phyloP scores from a whole-genome alignment of 129 eudicot species.

The Tagetes patula region DNA sequence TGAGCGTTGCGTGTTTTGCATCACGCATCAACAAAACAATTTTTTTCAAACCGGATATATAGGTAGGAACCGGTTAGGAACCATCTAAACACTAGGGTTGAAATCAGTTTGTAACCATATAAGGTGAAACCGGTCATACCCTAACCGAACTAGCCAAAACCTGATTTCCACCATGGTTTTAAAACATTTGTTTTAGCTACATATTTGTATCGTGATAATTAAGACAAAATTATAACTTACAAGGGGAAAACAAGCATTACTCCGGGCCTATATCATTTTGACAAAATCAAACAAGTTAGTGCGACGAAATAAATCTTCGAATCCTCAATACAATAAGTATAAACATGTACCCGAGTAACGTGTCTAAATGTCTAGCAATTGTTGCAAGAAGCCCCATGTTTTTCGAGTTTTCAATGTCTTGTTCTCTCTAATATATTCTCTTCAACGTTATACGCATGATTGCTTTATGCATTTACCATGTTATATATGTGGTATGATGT shows the following conservation, averaged over 20 bases:
- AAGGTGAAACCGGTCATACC: no score
- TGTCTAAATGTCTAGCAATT: slow-evolving; percentile 45
- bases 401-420: neutral
- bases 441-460: neutral
- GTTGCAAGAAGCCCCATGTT: slow-evolving; percentile 62
- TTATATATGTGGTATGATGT: slow-evolving; percentile 25
- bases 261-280: slow-evolving; percentile 63
- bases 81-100: no score
- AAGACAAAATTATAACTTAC: slow-evolving; percentile 46
- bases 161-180: neutral
- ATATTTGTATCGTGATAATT: neutral
- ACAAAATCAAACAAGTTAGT: slow-evolving; percentile 26
- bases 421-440: neutral
- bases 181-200: neutral
- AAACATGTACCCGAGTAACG: slow-evolving; percentile 48
- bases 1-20: neutral
- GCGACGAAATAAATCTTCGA: neutral
- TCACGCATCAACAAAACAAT: neutral
- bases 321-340: neutral
- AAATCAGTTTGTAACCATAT: no score
- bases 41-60: no score
- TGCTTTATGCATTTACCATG: slow-evolving; percentile 6
- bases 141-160: no score
- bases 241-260: slow-evolving; percentile 91
- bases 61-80: no score